Evolutionary conservation across 768 basidiomycete species (phyloP).

Genomic region (Candolleomyces aberdarensis): DNA sequence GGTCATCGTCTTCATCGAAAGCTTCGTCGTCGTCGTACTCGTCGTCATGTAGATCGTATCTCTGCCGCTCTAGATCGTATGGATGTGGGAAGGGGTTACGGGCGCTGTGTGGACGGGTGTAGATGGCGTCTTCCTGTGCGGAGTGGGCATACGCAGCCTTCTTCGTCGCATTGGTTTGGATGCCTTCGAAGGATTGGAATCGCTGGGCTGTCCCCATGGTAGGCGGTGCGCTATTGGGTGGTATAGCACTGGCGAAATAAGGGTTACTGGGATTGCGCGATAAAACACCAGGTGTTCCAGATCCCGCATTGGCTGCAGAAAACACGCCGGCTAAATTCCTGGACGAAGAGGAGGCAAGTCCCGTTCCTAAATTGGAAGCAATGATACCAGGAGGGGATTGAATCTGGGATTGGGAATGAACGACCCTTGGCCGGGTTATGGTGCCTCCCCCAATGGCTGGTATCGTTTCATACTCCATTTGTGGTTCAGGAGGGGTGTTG

Average conservation of each 20-base stretch:
- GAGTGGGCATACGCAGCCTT: background rate
- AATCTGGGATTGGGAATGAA: constrained; percentile 81
- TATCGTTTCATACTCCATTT: constrained; percentile 78
- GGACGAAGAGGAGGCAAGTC: constrained; percentile 15
- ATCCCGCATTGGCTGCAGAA: constrained; percentile 16
- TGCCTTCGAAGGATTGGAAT: background rate
- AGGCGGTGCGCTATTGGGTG: constrained; percentile 5
- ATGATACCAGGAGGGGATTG: constrained; percentile 35
- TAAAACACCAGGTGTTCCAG: constrained; percentile 22
- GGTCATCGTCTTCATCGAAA: background rate
- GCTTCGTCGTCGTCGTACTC: constrained; percentile 4
- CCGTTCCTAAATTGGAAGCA: constrained; percentile 15
- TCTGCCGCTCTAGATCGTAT: constrained; percentile 6
- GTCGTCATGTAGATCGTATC: background rate
- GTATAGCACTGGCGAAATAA: constrained; percentile 16
- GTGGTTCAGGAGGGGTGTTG: constrained; percentile 42
- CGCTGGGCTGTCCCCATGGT: background rate
- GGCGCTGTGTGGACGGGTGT: background rate
- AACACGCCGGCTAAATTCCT: constrained; percentile 6
- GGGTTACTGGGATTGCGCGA: constrained; percentile 24
- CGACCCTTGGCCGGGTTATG: constrained; percentile 79
- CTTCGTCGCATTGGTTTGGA: background rate
- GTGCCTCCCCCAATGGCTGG: constrained; percentile 91
- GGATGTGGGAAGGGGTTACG: constrained; percentile 1
- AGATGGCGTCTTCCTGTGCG: constrained; percentile 4